A percentile compares a stretch with the other conserved stretches of the same genome.
These are phyloP conservation scores for Lodderomyces pseudojiufengensis DNA, from an alignment of 1,139 yeast genomes.

Conservation along the genomic window DNA sequence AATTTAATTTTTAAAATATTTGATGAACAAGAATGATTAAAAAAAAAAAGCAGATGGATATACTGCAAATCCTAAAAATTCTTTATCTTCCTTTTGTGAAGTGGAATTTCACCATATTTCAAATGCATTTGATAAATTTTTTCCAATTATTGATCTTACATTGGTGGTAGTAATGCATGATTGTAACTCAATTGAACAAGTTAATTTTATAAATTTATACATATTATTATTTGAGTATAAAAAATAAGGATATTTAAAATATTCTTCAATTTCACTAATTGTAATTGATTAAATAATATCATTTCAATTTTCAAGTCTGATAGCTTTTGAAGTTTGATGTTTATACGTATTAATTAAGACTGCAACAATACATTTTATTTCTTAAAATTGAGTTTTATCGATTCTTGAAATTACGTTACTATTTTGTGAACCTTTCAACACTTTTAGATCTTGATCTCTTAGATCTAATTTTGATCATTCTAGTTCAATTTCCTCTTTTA, in stretches of 20 bases:
- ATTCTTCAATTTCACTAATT: slow-evolving; percentile 55
- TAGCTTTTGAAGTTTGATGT: slow-evolving; percentile 10
- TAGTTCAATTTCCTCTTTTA: slow-evolving; percentile 16
- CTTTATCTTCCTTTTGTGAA: slow-evolving; percentile 44
- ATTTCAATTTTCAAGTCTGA: slow-evolving; percentile 21
- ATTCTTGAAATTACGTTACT: slow-evolving; percentile 28
- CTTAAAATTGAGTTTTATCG: slow-evolving; percentile 36
- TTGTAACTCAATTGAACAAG: slow-evolving; percentile 38
- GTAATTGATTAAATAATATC: slow-evolving; percentile 41
- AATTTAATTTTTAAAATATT: slow-evolving; percentile 37
- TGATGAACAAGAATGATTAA: slow-evolving; percentile 65
- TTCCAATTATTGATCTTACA: slow-evolving; percentile 53
- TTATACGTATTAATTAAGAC: slow-evolving; percentile 25
- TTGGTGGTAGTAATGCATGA: slow-evolving; percentile 34
- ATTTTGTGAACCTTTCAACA: slow-evolving; percentile 28
- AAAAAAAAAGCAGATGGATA: slow-evolving; percentile 65
- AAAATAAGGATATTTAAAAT: slow-evolving; percentile 47
- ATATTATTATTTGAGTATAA: slow-evolving; percentile 48
- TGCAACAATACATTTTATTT: slow-evolving; percentile 33
- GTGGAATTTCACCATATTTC: slow-evolving; percentile 60
- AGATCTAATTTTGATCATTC: slow-evolving; percentile 27
- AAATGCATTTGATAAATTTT: slow-evolving; percentile 67
- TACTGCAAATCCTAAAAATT: slow-evolving; percentile 64
- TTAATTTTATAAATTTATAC: slow-evolving; percentile 46
- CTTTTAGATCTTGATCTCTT: slow-evolving; percentile 35